Conservation (phyloP, 768 basidiomycete genomes). For the Chalciporus pseudorubinellus region DNA sequence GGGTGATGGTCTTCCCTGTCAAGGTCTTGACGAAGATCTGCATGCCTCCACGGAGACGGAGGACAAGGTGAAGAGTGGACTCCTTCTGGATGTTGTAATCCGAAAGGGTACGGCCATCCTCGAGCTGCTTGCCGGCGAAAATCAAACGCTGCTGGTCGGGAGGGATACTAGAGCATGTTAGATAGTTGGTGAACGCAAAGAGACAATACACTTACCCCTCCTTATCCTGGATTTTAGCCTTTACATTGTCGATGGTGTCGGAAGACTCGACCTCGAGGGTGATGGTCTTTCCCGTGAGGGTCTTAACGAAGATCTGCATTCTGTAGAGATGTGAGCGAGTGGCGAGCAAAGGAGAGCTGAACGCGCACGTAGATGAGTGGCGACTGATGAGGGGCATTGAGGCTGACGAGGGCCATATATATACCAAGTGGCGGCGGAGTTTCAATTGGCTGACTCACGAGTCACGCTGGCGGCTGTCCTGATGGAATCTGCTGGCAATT, state of each 20-base stretch:
- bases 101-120: slow-evolving; percentile 87
- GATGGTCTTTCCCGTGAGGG: slow-evolving; percentile 85
- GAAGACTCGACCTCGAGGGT: slow-evolving; percentile 29
- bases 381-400: neutral
- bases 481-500: neutral
- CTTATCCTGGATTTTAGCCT: slow-evolving; percentile 65
- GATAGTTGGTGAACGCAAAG: neutral
- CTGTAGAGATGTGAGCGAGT: neutral
- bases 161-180: slow-evolving; percentile 48
- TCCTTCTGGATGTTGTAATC: slow-evolving; percentile 97
- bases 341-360: no score
- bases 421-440: neutral
- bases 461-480: neutral
- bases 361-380: slow-evolving; percentile 7
- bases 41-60: slow-evolving; percentile 91
- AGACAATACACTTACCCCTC: slow-evolving; percentile 40
- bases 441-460: neutral
- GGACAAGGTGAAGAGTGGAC: slow-evolving; percentile 82
- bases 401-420: neutral
- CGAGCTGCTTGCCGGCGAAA: slow-evolving; percentile 94
- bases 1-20: slow-evolving; percentile 90
- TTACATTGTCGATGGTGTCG: slow-evolving; percentile 27
- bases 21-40: slow-evolving; percentile 81
- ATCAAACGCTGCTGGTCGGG: slow-evolving; percentile 95
- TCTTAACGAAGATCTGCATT: slow-evolving; percentile 80